phyloP scores from a whole-genome alignment of 805 yeast species.

The Pichia pseudocactophila region DNA sequence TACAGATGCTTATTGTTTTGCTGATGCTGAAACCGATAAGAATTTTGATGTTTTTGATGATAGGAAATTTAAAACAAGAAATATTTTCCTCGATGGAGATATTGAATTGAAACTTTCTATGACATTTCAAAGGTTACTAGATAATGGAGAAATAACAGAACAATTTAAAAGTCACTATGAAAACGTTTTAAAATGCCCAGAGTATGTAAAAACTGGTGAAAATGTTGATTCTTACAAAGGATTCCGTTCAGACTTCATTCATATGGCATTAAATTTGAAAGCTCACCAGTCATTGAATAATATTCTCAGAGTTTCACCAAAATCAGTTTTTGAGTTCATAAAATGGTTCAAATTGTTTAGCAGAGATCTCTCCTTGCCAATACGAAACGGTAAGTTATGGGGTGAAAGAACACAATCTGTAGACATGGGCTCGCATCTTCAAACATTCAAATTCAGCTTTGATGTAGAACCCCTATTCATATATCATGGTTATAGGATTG shows the following conservation, averaged over 20 bases:
- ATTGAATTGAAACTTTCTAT: conserved; percentile 51
- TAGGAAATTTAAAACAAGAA: conserved; percentile 39
- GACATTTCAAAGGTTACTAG: conserved; percentile 39
- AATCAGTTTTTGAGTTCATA: conserved; percentile 53
- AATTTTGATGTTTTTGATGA: conserved; percentile 3
- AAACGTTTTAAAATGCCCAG: conserved; percentile 45
- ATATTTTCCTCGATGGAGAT: conserved; percentile 52
- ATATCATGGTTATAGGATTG: conserved; percentile 57
- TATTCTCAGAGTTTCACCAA: conserved; percentile 67
- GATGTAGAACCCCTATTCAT: conserved; percentile 62
- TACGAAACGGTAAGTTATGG: conserved; percentile 65
- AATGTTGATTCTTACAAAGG: conserved; percentile 71
- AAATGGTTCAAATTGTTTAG: conserved; percentile 80
- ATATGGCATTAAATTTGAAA: conserved; percentile 48
- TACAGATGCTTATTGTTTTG: conserved; percentile 11
- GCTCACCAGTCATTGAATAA: conserved; percentile 36
- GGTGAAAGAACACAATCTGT: conserved; percentile 43
- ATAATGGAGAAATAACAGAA: conserved; percentile 30
- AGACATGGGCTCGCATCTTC: conserved; percentile 68
- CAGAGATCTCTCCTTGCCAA: conserved; percentile 67
- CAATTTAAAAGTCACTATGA: conserved; percentile 50
- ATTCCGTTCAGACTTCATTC: conserved; percentile 72
- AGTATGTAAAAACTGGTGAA: conserved; percentile 33
- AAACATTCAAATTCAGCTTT: conserved; percentile 70
- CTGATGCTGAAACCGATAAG: conserved; percentile 4